These are phyloP conservation scores for Nothopassalora personata DNA, from an alignment of 2,329 filamentous ascomycete species.

Conservation along the genomic window DNA sequence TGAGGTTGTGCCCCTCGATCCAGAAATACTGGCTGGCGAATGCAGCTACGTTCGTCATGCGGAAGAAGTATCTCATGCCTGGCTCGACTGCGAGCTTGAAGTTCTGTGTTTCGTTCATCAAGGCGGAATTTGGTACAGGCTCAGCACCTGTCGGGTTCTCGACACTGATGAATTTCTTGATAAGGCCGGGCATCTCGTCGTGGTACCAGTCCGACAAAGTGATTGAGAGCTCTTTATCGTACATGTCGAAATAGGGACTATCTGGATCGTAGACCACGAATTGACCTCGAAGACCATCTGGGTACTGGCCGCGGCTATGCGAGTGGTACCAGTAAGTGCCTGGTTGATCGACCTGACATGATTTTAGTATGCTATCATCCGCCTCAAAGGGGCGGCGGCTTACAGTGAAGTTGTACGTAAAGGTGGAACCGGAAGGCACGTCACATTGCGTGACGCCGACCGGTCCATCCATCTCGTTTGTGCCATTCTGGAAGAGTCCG, in stretches of 20 bases:
- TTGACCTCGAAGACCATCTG: conserved; percentile 63
- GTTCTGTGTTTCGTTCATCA: conserved; percentile 59
- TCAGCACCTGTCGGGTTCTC: conserved; percentile 56
- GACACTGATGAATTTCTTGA: conserved; percentile 51
- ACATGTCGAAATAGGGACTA: conserved; percentile 48
- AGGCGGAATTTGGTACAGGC: conserved; percentile 59
- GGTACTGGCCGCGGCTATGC: conserved; percentile 59
- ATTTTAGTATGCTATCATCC: neutral
- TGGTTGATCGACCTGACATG: conserved; percentile 38
- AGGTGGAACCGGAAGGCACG: conserved; percentile 57
- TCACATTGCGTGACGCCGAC: conserved; percentile 62
- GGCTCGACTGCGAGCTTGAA: conserved; percentile 42
- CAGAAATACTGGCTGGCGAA: conserved; percentile 69
- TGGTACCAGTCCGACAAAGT: conserved; percentile 73
- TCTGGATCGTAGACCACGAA: conserved; percentile 60
- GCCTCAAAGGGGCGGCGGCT: neutral
- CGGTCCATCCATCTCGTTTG: conserved; percentile 69
- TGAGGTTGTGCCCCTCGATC: conserved; percentile 62
- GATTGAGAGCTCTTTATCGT: conserved; percentile 57
- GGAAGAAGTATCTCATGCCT: conserved; percentile 57
- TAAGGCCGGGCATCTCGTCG: conserved; percentile 47
- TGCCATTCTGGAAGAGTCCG: conserved; percentile 71
- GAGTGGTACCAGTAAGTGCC: conserved; percentile 63
- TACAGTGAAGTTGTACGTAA: conserved; percentile 64
- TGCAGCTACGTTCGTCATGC: conserved; percentile 64